Evolutionary conservation across 1,139 yeast genomes (phyloP), one percentile per base, ranked within the genome.

Genomic region (Geotrichum fermentans): DNA sequence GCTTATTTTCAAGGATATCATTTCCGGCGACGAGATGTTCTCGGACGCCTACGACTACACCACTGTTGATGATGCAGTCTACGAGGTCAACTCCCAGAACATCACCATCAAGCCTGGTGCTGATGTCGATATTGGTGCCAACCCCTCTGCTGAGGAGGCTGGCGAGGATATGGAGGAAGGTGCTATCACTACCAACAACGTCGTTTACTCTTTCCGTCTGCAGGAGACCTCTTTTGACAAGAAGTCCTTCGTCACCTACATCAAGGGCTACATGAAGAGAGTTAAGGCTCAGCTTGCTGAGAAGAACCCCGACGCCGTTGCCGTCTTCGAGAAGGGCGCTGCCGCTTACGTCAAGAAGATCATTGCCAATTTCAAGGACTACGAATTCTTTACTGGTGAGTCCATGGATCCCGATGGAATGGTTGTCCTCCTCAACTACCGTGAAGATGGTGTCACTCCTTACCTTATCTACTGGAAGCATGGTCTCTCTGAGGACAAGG

Each of bases 351-450:
- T 86, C 74, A 92, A 94, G 86, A 94, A 92, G 81, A 84, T 92
- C 62, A 73, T 92, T 66, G 85, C 82, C 65, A 83, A 89, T 73
- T 92, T 92, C 92, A 83, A 83, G 72, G 98, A 92, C 81, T 92
- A 94, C 95, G 98, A 92, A 70, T 92, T 92, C 82, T 92, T 75
- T 89, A 92, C 96, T 63, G 98, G 98, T 79, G 97, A 92, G 79
- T 85, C 96, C 69, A 94, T 92, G 99, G 96, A 94, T 83, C 97
- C 97, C 72, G 97, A 92, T 73, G 97, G 85, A 66, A 92, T 92
- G 98, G 76, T 92, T 70, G 90, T 88, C 63, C 82, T 92, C 73
- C 85, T 92, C 77, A 92, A 92, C 95, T 92, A 92, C 89, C 95
- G 99, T 78, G 98, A 92, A 78, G 97, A 92, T 71, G 99, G 98